Evolutionary conservation across 768 basidiomycete species (phyloP).

Genomic region (Austroboletus eburneus): DNA sequence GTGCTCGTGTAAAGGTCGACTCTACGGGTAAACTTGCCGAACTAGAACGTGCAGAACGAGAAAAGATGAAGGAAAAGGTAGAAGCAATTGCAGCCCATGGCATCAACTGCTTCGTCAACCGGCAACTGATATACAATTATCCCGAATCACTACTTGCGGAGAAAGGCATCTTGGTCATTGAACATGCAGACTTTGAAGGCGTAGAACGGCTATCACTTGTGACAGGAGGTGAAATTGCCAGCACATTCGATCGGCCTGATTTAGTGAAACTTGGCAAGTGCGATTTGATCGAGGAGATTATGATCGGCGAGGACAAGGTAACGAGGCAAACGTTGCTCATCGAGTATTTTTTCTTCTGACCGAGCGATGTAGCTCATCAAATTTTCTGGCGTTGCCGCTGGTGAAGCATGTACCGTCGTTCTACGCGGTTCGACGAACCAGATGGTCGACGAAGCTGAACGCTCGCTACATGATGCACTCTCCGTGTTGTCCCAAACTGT

Average conservation of each 20-base stretch:
- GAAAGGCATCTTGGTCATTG: constrained; percentile 92
- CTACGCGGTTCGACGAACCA: constrained; percentile 96
- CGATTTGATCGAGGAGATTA: constrained; percentile 96
- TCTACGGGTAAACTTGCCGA: constrained; percentile 96
- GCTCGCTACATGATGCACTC: constrained; percentile 95
- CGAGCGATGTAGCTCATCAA: constrained; percentile 77
- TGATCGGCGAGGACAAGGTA: constrained; percentile 99
- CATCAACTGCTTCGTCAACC: constrained; percentile 96
- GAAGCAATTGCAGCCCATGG: constrained; percentile 91
- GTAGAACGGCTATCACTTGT: constrained; percentile 95
- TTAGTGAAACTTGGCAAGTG: constrained; percentile 90
- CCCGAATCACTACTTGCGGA: constrained; percentile 95
- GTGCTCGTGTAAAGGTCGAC: constrained; percentile 93
- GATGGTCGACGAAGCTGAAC: constrained; percentile 99
- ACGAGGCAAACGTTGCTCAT: constrained; percentile 4
- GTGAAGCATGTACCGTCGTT: constrained; percentile 96
- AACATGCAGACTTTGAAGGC: constrained; percentile 98
- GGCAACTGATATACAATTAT: constrained; percentile 99
- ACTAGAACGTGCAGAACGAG: constrained; percentile 93
- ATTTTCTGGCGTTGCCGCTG: constrained; percentile 98
- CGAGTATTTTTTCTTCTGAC: constrained; percentile 1
- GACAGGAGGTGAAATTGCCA: constrained; percentile 96
- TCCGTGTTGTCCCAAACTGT: constrained; percentile 97
- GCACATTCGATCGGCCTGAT: constrained; percentile 91
- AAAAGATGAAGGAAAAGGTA: constrained; percentile 99